Base-by-base conservation (phyloP, 2,329 filamentous ascomycete species). In the Scedosporium dehoogii region DNA sequence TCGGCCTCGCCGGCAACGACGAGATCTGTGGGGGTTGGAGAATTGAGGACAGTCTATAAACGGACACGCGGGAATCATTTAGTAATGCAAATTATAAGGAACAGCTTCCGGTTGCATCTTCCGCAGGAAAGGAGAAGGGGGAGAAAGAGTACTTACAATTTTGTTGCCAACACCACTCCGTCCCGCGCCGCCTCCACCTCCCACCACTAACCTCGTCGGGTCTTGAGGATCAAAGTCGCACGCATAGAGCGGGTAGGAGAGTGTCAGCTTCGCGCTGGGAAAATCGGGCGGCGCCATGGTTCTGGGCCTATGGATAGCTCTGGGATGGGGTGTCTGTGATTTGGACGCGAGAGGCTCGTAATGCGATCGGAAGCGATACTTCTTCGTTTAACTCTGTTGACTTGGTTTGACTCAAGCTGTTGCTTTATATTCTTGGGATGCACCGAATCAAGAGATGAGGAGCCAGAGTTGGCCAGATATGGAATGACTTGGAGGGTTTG, bases 191-290 rank as follows among this genome's bases (percentile, higher is more conserved):
- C 93, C 93, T 65, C 93, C 93, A 60, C 93, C 93, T 64, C 88
- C 91, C 44, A 96, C 90, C 7, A 96, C 78, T 25, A 97, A 80
- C 66, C 87, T 86, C 66, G 84, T 84, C 64, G 87, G 82, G 76
- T 96, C 86, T 69, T 88, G 83, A 60, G 89, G 90, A 71, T 96
- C 91, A 74, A 96, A 97, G 71, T 92, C 92, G 72, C 91, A 89
- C 62, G 89, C 86, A 74, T 92, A 96, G 64, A 96, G 83, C 58
- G 92, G 92, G 74, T 93, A 97, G 63, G 86, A 84, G 66, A 96
- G 83, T 62, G 85, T 85, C 68, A 85, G 78, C 73, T 85, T 88
- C 64, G 88, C 82, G 64, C 74, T 74, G 62, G 76, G 74, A 65
- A 85, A 73, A 16, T 27, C 53, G 23, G 71, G 69, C 59, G 72